These are phyloP conservation scores for Mycena galericulata DNA, from an alignment of 768 basidiomycete genomes.

Conservation along the genomic window DNA sequence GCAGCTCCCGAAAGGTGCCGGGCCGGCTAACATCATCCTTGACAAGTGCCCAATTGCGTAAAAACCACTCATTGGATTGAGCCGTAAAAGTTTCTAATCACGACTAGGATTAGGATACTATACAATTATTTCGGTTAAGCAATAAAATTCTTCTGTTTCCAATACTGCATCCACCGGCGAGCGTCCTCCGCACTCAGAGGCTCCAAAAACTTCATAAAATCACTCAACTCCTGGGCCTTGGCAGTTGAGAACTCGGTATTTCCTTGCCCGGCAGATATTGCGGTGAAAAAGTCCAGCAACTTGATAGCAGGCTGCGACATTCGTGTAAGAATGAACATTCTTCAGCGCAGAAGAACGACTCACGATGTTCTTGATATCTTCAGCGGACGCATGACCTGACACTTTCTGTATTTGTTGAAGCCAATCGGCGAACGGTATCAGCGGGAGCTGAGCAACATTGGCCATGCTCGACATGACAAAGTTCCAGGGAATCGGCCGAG, in stretches of 20 bases:
- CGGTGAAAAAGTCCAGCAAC: background rate
- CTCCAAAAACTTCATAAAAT: background rate
- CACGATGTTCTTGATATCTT: constrained; percentile 47
- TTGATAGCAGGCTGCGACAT: background rate
- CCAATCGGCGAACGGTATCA: constrained; percentile 46
- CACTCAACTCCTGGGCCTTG: background rate
- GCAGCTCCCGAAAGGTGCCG: too few species aligned
- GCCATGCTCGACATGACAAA: too few species aligned
- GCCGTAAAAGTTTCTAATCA: too few species aligned
- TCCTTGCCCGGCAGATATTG: background rate
- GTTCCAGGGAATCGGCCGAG: too few species aligned
- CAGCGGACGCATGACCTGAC: constrained; percentile 35
- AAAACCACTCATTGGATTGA: too few species aligned
- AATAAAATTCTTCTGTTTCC: background rate
- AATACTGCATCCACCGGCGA: background rate
- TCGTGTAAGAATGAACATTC: background rate
- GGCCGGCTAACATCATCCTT: too few species aligned
- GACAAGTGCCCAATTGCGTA: too few species aligned
- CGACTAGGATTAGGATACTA: too few species aligned
- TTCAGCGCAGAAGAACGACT: constrained; percentile 34
- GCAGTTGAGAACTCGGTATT: background rate
- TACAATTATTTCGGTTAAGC: too few species aligned
- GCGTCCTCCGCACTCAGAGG: background rate
- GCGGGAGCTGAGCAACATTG: too few species aligned
- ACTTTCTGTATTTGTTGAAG: constrained; percentile 40